Conservation (phyloP, 2,329 filamentous ascomycete genomes). For the Xylariaceae sp. region DNA sequence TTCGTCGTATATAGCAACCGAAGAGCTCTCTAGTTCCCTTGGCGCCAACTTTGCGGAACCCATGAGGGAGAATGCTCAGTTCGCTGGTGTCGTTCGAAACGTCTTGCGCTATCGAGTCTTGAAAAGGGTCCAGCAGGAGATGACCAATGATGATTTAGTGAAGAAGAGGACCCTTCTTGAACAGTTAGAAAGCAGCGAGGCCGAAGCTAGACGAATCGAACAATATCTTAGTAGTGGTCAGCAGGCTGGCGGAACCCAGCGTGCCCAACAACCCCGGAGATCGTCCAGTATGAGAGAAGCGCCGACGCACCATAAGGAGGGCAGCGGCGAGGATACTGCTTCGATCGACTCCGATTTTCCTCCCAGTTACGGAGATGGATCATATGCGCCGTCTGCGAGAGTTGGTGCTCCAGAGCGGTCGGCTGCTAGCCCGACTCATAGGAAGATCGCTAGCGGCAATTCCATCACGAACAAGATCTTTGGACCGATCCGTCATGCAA, state of each 20-base stretch:
- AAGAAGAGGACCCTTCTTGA: constrained; percentile 82
- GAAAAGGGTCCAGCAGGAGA: constrained; percentile 94
- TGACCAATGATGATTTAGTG: constrained; percentile 87
- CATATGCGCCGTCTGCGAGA: constrained; percentile 65
- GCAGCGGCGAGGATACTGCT: constrained; percentile 69
- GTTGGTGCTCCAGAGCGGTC: constrained; percentile 63
- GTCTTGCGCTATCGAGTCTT: constrained; percentile 86
- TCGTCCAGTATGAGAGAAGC: constrained; percentile 58
- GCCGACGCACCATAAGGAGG: constrained; percentile 49
- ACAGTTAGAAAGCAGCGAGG: constrained; percentile 87
- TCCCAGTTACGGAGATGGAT: constrained; percentile 72
- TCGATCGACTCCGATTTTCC: constrained; percentile 97
- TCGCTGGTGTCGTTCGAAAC: constrained; percentile 85
- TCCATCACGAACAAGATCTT: constrained; percentile 94
- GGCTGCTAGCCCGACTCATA: constrained; percentile 54
- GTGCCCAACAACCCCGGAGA: constrained; percentile 56
- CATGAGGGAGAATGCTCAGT: constrained; percentile 96
- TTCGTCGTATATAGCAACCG: constrained; percentile 91
- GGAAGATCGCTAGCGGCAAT: constrained; percentile 78
- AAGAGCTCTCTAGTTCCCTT: constrained; percentile 82
- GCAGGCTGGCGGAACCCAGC: constrained; percentile 40
- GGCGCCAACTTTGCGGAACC: constrained; percentile 94
- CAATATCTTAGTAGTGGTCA: constrained; percentile 79
- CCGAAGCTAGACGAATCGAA: constrained; percentile 88
- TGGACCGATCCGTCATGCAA: constrained; percentile 88